These are phyloP conservation scores for Marchantia paleacea DNA, from an alignment of 225 moss, liverwort and hornwort genomes.

Conservation along the genomic window DNA sequence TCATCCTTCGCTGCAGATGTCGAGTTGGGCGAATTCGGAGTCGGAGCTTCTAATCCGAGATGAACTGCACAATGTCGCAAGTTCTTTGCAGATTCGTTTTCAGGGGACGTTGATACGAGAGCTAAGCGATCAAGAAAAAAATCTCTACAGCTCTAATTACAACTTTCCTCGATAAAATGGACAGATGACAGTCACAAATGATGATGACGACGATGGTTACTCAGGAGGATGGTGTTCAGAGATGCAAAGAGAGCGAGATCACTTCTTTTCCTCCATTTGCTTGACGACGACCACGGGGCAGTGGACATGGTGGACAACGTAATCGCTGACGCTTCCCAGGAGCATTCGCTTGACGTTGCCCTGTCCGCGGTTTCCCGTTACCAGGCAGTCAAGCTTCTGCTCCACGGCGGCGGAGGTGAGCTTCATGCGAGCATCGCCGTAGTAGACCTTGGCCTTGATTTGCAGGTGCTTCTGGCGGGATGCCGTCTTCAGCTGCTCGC, in stretches of 20 bases:
- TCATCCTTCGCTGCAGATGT: not conserved
- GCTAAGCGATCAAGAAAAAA: not conserved
- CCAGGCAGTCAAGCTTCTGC: conserved; percentile 22
- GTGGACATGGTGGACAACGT: conserved; percentile 27
- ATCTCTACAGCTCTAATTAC: not conserved
- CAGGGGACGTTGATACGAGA: not conserved
- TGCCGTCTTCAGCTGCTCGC: not conserved
- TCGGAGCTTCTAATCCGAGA: not conserved
- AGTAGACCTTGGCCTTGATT: conserved; percentile 27
- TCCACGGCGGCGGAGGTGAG: conserved; percentile 26
- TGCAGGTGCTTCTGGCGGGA: conserved; percentile 14
- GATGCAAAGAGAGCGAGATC: not conserved
- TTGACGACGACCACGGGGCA: conserved; percentile 34
- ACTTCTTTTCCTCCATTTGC: conserved; percentile 21
- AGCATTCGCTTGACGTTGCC: conserved; percentile 25
- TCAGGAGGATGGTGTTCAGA: not conserved
- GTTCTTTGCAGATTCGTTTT: not conserved
- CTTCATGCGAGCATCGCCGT: conserved; percentile 34
- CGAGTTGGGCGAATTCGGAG: not conserved
- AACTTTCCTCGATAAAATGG: conserved; percentile 8
- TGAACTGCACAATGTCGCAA: not conserved
- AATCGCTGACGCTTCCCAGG: conserved; percentile 31
- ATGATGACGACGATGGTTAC: not conserved
- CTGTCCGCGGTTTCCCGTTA: conserved; percentile 32
- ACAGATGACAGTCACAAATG: not conserved